A percentile compares a stretch with the other conserved stretches of the same genome.
Conservation (phyloP, 2,329 filamentous ascomycete species). For the Penicillium griseofulvum region DNA sequence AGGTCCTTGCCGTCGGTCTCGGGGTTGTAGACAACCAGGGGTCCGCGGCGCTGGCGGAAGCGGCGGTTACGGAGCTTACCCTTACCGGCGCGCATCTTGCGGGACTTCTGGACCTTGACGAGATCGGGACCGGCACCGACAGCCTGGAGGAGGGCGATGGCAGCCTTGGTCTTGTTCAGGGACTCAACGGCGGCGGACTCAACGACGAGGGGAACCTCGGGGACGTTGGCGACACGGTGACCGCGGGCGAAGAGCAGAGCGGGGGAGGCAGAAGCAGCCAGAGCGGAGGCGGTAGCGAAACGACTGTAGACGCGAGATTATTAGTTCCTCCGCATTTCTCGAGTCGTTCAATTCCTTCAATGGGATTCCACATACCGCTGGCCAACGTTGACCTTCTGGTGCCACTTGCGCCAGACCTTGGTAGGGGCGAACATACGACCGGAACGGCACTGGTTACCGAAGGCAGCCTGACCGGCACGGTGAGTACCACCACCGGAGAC, state of each 20-base stretch:
- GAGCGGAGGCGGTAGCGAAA: constrained; percentile 94
- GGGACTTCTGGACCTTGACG: constrained; percentile 92
- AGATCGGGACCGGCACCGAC: constrained; percentile 87
- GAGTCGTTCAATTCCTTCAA: background rate
- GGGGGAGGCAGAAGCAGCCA: constrained; percentile 92
- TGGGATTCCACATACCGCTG: constrained; percentile 70
- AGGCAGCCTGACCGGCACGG: constrained; percentile 99
- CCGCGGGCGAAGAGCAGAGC: constrained; percentile 95
- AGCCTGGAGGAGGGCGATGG: constrained; percentile 82
- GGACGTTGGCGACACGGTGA: constrained; percentile 86
- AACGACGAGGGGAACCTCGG: constrained; percentile 95
- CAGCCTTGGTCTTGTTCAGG: constrained; percentile 83
- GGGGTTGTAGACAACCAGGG: constrained; percentile 96
- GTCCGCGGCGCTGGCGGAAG: constrained; percentile 95
- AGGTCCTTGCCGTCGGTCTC: constrained; percentile 94
- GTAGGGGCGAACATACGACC: constrained; percentile 99
- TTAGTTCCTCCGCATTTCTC: constrained; percentile 11
- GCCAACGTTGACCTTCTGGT: constrained; percentile 99
- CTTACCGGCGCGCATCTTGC: constrained; percentile 98
- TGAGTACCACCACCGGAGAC: constrained; percentile 99
- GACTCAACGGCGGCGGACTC: constrained; percentile 86
- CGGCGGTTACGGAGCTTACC: constrained; percentile 97
- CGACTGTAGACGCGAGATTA: constrained; percentile 56
- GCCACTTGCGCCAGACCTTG: constrained; percentile 99
- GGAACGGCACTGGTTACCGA: constrained; percentile 99